phyloP scores from a whole-genome alignment of 306 rosid genomes.

The Castanopsis chinensis region DNA sequence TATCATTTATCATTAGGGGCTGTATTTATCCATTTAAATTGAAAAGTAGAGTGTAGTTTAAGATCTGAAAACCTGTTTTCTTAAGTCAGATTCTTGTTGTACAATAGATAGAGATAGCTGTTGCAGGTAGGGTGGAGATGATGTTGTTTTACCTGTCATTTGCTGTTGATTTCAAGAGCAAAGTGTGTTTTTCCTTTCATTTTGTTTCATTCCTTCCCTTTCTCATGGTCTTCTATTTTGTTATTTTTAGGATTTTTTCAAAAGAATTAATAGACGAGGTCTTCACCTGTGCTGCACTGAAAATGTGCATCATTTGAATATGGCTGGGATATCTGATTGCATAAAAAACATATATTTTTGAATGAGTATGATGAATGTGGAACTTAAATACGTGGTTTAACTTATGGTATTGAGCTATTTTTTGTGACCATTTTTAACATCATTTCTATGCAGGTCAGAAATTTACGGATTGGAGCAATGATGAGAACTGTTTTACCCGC shows the following conservation, averaged over 20 bases:
- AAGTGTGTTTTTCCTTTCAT: not conserved
- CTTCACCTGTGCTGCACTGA: not conserved
- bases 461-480: constrained; percentile 93
- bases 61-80: not conserved
- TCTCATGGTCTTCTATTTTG: not conserved
- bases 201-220: not conserved
- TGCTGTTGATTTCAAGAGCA: not conserved
- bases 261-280: not conserved
- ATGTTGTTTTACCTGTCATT: not conserved
- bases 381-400: not conserved
- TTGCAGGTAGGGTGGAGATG: not conserved
- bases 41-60: not conserved
- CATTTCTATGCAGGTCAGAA: constrained; percentile 57
- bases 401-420: not conserved
- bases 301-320: not conserved
- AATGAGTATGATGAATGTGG: not conserved
- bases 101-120: not conserved
- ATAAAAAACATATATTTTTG: not conserved
- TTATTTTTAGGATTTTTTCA: not conserved
- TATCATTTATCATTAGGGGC: not conserved
- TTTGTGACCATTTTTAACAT: constrained; percentile 8
- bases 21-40: not conserved
- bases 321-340: not conserved
- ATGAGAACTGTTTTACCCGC: constrained; percentile 84
- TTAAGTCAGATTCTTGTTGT: not conserved